Percentiles rank a stretch among this genome's conserved stretches.
Conservation (phyloP, 306 rosid genomes). For the Luffa aegyptiaca region DNA sequence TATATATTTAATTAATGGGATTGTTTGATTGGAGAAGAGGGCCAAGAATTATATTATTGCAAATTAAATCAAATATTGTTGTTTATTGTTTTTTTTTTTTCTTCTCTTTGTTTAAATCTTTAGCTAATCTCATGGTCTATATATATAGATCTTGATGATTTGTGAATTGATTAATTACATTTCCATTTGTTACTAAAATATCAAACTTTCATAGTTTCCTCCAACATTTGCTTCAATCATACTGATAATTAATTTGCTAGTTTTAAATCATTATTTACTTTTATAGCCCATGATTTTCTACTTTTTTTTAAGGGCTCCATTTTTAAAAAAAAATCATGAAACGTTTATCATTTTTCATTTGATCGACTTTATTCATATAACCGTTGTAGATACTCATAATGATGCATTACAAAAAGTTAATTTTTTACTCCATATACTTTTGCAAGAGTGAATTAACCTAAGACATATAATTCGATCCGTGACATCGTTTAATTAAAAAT, state of each 20-base stretch:
- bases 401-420: not conserved
- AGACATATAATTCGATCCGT: not conserved
- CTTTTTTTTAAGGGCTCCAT: not conserved
- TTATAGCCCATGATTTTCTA: not conserved
- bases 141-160: not conserved
- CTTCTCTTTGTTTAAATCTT: not conserved
- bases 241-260: not conserved
- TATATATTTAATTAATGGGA: not conserved
- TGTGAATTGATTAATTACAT: not conserved
- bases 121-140: not conserved
- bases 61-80: constrained; percentile 6
- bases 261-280: not conserved
- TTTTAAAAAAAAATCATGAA: too few relatives aligned
- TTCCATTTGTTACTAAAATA: not conserved
- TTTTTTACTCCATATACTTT: not conserved
- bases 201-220: not conserved
- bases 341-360: too few relatives aligned
- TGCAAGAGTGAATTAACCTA: not conserved
- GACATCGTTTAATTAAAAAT: not conserved
- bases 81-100: not conserved
- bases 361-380: not conserved
- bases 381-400: not conserved
- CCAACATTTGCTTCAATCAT: not conserved
- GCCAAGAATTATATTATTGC: not conserved
- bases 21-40: constrained; percentile 1